Evolutionary conservation across 2,329 filamentous ascomycete genomes (phyloP).

Genomic region (Lomentospora prolificans): DNA sequence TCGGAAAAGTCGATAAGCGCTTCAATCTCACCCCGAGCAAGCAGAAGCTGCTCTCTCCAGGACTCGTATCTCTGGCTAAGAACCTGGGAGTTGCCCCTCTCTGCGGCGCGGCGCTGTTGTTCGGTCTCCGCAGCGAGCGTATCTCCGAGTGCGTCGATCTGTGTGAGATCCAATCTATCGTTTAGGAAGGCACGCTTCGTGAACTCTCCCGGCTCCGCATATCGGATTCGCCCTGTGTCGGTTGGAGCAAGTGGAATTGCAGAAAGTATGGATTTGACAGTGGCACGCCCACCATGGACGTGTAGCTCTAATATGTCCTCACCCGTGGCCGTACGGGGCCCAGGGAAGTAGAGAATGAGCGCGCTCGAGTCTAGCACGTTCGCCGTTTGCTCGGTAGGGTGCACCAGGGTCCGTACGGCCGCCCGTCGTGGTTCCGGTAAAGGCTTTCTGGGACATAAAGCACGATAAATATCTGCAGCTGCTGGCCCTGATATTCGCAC

Average conservation of each 20-base stretch:
- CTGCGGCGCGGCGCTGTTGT: slow-evolving; percentile 79
- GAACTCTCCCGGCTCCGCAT: slow-evolving; percentile 92
- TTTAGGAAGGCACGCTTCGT: slow-evolving; percentile 88
- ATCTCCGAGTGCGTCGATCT: slow-evolving; percentile 61
- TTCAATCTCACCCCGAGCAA: slow-evolving; percentile 83
- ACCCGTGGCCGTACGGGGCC: slow-evolving; percentile 75
- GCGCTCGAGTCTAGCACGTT: slow-evolving; percentile 69
- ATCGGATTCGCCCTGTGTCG: slow-evolving; percentile 47
- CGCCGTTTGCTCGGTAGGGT: slow-evolving; percentile 26
- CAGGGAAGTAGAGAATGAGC: slow-evolving; percentile 72
- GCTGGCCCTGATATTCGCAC: slow-evolving; percentile 76
- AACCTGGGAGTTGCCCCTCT: slow-evolving; percentile 62
- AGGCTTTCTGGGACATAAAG: slow-evolving; percentile 37
- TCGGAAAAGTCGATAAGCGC: slow-evolving; percentile 95
- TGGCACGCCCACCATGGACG: slow-evolving; percentile 84
- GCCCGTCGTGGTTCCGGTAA: slow-evolving; percentile 47
- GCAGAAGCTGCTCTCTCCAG: slow-evolving; percentile 70
- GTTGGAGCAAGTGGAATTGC: slow-evolving; percentile 54
- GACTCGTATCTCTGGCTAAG: slow-evolving; percentile 68
- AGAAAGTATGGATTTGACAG: slow-evolving; percentile 73
- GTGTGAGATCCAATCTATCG: slow-evolving; percentile 72
- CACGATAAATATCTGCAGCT: slow-evolving; percentile 44
- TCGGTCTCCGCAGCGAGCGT: slow-evolving; percentile 68
- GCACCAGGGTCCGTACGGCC: slow-evolving; percentile 62
- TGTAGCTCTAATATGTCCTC: slow-evolving; percentile 90